Evolutionary conservation across 805 yeast genomes (phyloP), one percentile per base, ranked within the genome.

Genomic region (Saccharomyces kudriavzevii): DNA sequence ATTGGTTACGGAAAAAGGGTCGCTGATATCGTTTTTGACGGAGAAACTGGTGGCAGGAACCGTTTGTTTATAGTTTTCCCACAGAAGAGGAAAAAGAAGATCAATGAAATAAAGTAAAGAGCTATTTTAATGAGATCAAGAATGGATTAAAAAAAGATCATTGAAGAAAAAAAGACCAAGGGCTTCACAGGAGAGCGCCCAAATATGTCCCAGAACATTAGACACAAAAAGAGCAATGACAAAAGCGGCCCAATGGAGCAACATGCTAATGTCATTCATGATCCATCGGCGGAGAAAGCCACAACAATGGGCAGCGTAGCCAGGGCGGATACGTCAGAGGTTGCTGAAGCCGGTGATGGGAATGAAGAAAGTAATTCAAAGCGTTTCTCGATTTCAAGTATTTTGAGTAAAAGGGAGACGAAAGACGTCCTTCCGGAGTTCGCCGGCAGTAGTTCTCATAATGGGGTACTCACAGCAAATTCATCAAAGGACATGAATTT

Each of bases 401-500:
- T 55, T 11, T 48, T 60, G 45, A 48, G 48, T 30, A 58, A 55
- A 28, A 56, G 50, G 43, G 61, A 60, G 27, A 58, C 43, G 2
- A 35, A 35, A 35, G 43, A 35, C 43, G 43, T 17, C 24, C 43
- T 35, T 20, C 43, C 43, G 58, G 50, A 53, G 48, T 17, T 49
- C 50, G 45, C 49, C 20, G 40, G 52, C 48, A 28, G 64, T 35
- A 49, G 56, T 4, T 54, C 62, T 13, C 63, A 65, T 48, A 56
- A 54, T 35, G 73, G 74, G n/a, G 63, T 60, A 4, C 49, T 62
- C 13, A 56, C 58, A 28, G 58, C 55, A 45, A 64, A 53, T 54
- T 54, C 53, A n/a, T 81, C 82, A 22, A 81, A 81, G 58, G 87
- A 85, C 55, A 81, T 85, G 73, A 81, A 82, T 63, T 86, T 86